phyloP scores from a whole-genome alignment of 2,329 filamentous ascomycete species.

The Scleromitrula shiraiana region DNA sequence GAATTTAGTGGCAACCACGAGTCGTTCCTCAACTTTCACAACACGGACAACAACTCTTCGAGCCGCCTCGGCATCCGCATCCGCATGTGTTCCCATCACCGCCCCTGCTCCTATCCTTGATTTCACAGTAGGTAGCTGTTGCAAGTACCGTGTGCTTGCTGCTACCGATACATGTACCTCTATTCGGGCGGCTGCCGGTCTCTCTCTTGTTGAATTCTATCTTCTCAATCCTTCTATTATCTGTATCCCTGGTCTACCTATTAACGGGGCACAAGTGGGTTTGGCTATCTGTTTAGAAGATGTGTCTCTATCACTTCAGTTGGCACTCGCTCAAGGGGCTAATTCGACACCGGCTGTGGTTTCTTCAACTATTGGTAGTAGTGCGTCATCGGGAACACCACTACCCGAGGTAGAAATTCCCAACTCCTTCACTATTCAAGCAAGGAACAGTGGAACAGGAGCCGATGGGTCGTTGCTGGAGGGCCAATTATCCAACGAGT shows the following conservation, averaged over 20 bases:
- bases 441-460: neutral
- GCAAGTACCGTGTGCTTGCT: neutral
- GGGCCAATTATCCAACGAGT: neutral
- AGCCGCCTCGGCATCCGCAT: neutral
- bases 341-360: neutral
- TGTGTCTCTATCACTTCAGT: neutral
- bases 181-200: neutral
- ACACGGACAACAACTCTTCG: neutral
- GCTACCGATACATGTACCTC: neutral
- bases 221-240: neutral
- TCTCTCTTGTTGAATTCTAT: neutral
- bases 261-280: neutral
- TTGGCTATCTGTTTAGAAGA: neutral
- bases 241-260: neutral
- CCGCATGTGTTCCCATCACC: neutral
- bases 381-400: neutral
- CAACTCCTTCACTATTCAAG: neutral
- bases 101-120: neutral
- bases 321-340: neutral
- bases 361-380: neutral
- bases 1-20: too few relatives aligned
- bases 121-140: neutral
- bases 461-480: neutral
- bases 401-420: neutral
- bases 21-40: neutral